Evolutionary conservation across 2,329 filamentous ascomycete species (phyloP).

Genomic region (Aspergillus fumigatus): DNA sequence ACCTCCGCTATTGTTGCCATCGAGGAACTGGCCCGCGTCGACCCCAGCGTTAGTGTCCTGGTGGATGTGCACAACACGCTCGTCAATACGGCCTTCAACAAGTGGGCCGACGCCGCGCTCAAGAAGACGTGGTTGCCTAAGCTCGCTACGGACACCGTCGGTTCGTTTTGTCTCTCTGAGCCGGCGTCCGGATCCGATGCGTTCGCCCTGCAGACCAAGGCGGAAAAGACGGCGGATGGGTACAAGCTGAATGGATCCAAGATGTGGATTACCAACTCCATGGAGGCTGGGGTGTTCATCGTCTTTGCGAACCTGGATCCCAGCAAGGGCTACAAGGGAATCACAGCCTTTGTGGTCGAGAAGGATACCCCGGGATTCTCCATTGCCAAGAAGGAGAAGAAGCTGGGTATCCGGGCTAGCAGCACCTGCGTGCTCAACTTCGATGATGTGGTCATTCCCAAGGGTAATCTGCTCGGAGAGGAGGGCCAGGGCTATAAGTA

Average conservation of each 20-base stretch:
- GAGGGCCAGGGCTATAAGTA: conserved; percentile 96
- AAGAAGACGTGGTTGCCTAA: conserved; percentile 87
- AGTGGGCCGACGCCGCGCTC: conserved; percentile 70
- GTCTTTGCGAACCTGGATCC: conserved; percentile 96
- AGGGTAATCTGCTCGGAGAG: conserved; percentile 81
- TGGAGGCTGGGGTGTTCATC: conserved; percentile 92
- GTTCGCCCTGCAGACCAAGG: conserved; percentile 89
- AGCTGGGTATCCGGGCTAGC: conserved; percentile 91
- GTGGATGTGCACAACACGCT: conserved; percentile 98
- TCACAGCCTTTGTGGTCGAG: conserved; percentile 92
- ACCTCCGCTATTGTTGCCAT: conserved; percentile 93
- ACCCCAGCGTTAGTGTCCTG: conserved; percentile 91
- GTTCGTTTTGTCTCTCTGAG: conserved; percentile 89
- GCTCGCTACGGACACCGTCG: conserved; percentile 82
- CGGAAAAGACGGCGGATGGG: conserved; percentile 73
- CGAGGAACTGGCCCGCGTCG: conserved; percentile 89
- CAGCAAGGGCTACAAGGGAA: conserved; percentile 91
- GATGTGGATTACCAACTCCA: conserved; percentile 99
- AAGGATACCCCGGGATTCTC: conserved; percentile 84
- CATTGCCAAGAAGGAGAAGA: conserved; percentile 99
- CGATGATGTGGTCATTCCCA: conserved; percentile 88
- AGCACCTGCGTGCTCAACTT: conserved; percentile 97
- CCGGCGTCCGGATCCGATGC: conserved; percentile 91
- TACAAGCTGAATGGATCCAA: conserved; percentile 88
- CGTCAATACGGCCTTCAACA: conserved; percentile 88